Evolutionary conservation across 208 protist species (phyloP), one percentile per base, ranked within the genome.

Genomic region (Crithidia mellificae): DNA sequence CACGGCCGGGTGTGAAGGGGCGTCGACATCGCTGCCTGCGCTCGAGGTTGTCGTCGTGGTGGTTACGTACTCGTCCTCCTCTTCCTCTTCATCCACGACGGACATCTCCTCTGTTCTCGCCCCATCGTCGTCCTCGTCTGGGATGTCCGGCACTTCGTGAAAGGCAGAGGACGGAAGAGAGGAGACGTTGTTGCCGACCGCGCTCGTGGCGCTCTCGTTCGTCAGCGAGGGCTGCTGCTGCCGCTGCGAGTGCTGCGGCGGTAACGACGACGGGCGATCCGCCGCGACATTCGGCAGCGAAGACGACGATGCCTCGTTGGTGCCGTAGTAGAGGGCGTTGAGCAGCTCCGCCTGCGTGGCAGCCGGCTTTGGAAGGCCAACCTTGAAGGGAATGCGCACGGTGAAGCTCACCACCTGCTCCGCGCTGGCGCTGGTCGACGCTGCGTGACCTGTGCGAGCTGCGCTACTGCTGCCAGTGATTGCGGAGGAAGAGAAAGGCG

Each of bases 121-220:
- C 20, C 29, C 68, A 2, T 56, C 67, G 2, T 29, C 36, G n/a
- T 32, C 57, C 25, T 67, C 65, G 47, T 76, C 69, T 3, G 27
- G 38, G 30, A 56, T 67, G 53, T 75, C 64, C 7, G 57, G 36
- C 20, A 65, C 63, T 30, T 68, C 72, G 38, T 79, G 66, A 14
- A 71, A 65, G 39, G 51, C 65, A 14, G 75, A 75, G 24, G 70
- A 76, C 30, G 70, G 44, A 52, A 56, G 61, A 12, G 70, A 76
- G 24, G 70, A 53, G 24, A 36, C 59, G 46, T 65, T 55, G 47
- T 55, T 65, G 20, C 25, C 32, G 9, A n/a, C 39, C 32, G 46
- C 59, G 22, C 59, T 65, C 2, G 59, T 55, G 47, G 34, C 46
- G 59, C 46, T 65, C 2, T 20, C 59, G 22, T 46, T 53, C 1